Conservation (phyloP, 352 stramenopile genomes). For the Phytophthora quininea region DNA sequence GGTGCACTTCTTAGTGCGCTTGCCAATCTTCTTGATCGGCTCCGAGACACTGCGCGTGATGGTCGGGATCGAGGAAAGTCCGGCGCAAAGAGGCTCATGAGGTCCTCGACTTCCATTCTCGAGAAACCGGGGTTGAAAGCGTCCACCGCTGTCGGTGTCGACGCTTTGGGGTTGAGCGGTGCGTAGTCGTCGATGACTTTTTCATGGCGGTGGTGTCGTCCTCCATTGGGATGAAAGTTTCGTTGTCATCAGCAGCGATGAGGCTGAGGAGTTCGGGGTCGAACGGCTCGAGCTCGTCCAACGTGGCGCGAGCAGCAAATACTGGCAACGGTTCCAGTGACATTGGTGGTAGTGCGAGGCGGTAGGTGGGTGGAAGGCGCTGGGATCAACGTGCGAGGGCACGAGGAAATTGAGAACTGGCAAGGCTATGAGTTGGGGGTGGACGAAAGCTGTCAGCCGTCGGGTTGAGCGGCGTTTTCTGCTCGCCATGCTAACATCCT, state of each 20-base stretch:
- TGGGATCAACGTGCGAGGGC: conserved; percentile 35
- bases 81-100: conserved; percentile 42
- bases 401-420: conserved; percentile 43
- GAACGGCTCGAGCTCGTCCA: conserved; percentile 38
- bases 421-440: not conserved
- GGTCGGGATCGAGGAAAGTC: conserved; percentile 25
- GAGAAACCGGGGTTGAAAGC: conserved; percentile 42
- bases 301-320: conserved; percentile 22
- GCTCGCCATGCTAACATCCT: conserved; percentile 32
- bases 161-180: conserved; percentile 35
- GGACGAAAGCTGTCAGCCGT: not conserved
- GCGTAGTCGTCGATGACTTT: conserved; percentile 36
- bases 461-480: too few relatives aligned
- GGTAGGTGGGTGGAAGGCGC: not conserved
- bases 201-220: conserved; percentile 13
- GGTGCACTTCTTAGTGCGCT: conserved; percentile 64
- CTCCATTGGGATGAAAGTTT: conserved; percentile 13
- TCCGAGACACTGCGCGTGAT: conserved; percentile 32
- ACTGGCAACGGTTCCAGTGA: conserved; percentile 44
- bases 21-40: conserved; percentile 36
- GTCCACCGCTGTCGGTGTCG: conserved; percentile 42
- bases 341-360: conserved; percentile 15
- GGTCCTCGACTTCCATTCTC: conserved; percentile 40
- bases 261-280: conserved; percentile 42
- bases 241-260: conserved; percentile 33